Evolutionary conservation across 202 grass and related monocot genomes (phyloP), one percentile per base, ranked within the genome.

Genomic region (Schoenoplectus tabernaemontani): DNA sequence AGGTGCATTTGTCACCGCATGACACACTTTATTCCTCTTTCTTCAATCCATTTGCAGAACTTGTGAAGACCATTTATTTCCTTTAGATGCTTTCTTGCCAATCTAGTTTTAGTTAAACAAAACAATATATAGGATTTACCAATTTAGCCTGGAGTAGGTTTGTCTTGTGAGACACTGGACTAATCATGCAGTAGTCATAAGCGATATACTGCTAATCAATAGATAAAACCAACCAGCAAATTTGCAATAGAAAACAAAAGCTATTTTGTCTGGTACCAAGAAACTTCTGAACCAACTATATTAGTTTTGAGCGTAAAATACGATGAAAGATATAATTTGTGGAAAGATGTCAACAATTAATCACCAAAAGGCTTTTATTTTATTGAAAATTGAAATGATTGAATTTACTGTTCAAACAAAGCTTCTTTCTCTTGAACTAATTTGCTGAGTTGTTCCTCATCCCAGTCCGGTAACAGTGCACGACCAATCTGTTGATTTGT

Each of bases 1-100:
- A 13, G 89, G 87, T 59, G 87, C 94, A 68, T 97, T 97, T 78
- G 87, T 92, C 7, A 97, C 91, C 0, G 89, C 94, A n/a, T n/a
- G 0, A 89, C 91, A 9, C 80, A 84, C 87, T 83, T 93, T 22
- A 94, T 58, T 7, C 89, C 86, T 50, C 66, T 84, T 2, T 82
- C 80, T 28, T 16, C 30, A 3, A 87, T 84, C 94, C 94, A 97
- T 8, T 84, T 74, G 82, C 87, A 87, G 15, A 93, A 81, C 72
- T 56, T 59, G 11, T 53, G 69, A 2, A 97, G 82, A 0, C 89
- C 94, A 19, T 89, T 71, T 75, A 97, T 80, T 84, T 86, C 85
- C 61, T 58, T 59, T 53, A 94, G 88, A 30, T 87, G 79, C 83
- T 97, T 74, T 53, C 34, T 26, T 82, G 84, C 91, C 20, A 79